Evolutionary conservation across 345 rosid species (phyloP).

Genomic region (Luvunga scandens): DNA sequence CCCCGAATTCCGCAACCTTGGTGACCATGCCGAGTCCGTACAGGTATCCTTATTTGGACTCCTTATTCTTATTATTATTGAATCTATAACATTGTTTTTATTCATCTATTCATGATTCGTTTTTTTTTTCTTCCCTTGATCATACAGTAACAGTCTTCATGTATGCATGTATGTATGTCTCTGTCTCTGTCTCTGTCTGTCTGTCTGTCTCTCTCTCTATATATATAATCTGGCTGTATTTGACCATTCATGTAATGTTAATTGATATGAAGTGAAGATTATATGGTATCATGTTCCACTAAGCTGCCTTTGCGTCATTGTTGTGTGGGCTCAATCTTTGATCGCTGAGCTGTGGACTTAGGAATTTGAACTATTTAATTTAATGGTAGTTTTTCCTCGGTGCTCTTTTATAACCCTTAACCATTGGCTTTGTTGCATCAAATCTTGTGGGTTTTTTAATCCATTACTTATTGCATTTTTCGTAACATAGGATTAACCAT

Average conservation of each 20-base stretch:
- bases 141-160: neutral
- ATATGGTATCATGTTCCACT: neutral
- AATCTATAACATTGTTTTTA: too few species aligned
- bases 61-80: neutral
- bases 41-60: conserved; percentile 40
- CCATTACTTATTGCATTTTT: neutral
- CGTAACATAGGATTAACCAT: neutral
- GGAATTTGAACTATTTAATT: neutral
- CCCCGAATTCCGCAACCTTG: conserved; percentile 77
- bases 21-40: conserved; percentile 86
- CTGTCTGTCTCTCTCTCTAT: too few species aligned
- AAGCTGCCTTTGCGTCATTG: neutral
- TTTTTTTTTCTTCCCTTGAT: too few species aligned
- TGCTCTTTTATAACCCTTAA: neutral
- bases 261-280: neutral
- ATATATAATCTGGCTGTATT: neutral
- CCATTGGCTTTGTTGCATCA: neutral
- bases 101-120: neutral
- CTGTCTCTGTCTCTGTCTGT: too few species aligned
- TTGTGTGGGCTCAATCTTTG: neutral
- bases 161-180: too few species aligned
- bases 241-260: neutral
- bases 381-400: neutral
- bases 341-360: neutral
- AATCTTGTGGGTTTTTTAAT: neutral